Base-by-base conservation (phyloP, 306 rosid species). In the Acmispon strigosus region DNA sequence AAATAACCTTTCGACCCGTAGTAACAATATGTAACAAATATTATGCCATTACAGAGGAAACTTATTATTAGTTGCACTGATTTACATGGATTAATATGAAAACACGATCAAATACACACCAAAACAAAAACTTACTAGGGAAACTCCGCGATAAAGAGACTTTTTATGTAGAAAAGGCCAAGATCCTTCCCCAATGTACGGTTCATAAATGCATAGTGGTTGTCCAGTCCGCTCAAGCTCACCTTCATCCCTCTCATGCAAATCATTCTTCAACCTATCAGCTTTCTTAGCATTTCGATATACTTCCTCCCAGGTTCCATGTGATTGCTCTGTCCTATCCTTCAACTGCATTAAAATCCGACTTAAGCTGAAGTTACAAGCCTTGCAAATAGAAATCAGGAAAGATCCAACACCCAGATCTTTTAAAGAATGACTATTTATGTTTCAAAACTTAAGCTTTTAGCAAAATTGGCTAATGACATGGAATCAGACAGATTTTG, bases 191-290 rank as follows among this genome's bases (percentile, higher is more conserved):
- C 99, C 99, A 36, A 68, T 76, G 81, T 91, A 95, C 72, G 97
- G 99, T 80, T 95, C 99, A 72, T 95, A 95, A 77, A 95, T 95
- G 86, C 93, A 77, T 50, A 95, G 73, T 3, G 91, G 90, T 61
- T 95, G 99, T 66, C 97, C 99, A 10, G 93, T 91, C 69, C 99
- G 85, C 88, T 87, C 93, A 79, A 95, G 92, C 80, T 95, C 99
- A 72, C 96, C 83, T 5, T 95, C 96, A 55, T 89, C 99, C 77
- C 99, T 91, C 82, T 91, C 99, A 44, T 89, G 97, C 83, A 95
- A 85, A 85, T 89, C 96, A 73, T 89, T 83, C 88, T 82, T 89
- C 58, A 68, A 70, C 73, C 97, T 87, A 78, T 91, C 99, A 73
- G 80, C 87, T 73, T 29, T 87, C 80, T 89, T 95, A 5, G 93